These are phyloP conservation scores for Ophiocordyceps camponoti-rufipedis DNA, from an alignment of 2,329 filamentous ascomycete genomes.

Conservation along the genomic window DNA sequence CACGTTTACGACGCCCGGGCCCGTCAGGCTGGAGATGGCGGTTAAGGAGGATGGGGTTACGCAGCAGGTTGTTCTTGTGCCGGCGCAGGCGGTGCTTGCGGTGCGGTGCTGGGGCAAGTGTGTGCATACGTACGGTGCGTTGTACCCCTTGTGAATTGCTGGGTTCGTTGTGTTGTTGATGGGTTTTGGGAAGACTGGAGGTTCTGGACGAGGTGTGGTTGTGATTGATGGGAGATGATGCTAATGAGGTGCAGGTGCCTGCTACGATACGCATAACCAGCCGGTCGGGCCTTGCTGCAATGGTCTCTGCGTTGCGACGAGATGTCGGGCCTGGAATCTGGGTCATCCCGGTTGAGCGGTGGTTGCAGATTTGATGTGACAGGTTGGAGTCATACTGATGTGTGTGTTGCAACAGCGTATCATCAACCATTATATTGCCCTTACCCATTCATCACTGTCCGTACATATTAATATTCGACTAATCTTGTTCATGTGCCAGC, in stretches of 20 bases:
- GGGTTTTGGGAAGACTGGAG: too few species aligned
- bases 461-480: too few species aligned
- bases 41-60: constrained; percentile 11
- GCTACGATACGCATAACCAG: constrained; percentile 17
- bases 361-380: background rate
- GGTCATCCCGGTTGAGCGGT: constrained; percentile 1
- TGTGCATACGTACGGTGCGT: constrained; percentile 19
- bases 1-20: constrained; percentile 19
- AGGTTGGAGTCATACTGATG: too few species aligned
- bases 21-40: constrained; percentile 11
- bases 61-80: constrained; percentile 23
- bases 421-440: too few species aligned
- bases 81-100: constrained; percentile 22
- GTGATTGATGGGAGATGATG: too few species aligned
- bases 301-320: constrained; percentile 22
- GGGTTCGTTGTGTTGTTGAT: too few species aligned
- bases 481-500: too few species aligned
- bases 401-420: too few species aligned
- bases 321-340: constrained; percentile 19
- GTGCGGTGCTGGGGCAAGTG: constrained; percentile 25
- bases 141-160: too few species aligned
- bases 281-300: constrained; percentile 21
- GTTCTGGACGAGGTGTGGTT: too few species aligned
- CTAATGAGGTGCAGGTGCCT: constrained; percentile 3
- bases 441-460: too few species aligned